Base-by-base conservation (phyloP, 768 basidiomycete genomes). In the Ramaria rubella region DNA sequence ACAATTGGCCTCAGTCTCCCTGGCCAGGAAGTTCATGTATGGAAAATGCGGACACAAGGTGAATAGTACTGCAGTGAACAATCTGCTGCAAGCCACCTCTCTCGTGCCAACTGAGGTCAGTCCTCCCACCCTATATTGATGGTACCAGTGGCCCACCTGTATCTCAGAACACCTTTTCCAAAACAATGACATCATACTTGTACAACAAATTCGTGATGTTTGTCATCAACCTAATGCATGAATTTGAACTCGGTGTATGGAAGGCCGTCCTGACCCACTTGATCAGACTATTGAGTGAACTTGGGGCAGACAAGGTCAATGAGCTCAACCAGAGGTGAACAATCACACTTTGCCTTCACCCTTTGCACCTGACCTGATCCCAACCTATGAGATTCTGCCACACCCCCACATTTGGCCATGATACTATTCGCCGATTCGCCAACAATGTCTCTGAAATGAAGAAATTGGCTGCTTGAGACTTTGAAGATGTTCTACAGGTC, bases 401-500 rank as follows among this genome's bases (percentile, higher is more conserved):
- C 19, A 57, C 73, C 0, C 59, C 71, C 1, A 60, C 69, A 0
- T 76, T 77, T 61, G 71, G 73, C 0, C 34, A 53, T 0, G 60
- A 59, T 5, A 69, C 70, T 0, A 78, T 79, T 9, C 67, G 70
- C 0, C 55, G 60, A 11, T 77, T 78, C 52, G 45, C 61, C 19
- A 49, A 46, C 0, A 74, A 75, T 57, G 64, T 69, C 1, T 69
- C 71, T 0, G 68, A 68, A 19, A 68, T 75, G 66, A 70, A 69
- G 38, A 67, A 72, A 30, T 53, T 70, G 3, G 70, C 70, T 7
- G 77, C 68, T 1, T 60, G 70, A 0, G 71, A 78, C 45, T 78
- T 72, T 52, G 73, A 77, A 49, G 74, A 79, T 40, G 55, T 77
- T 1, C 62, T 78, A 0, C 75, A 77, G 68, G 77, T 64, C 6